Evolutionary conservation across 202 grass and related monocot species (phyloP).

Genomic region (Digitaria exilis): DNA sequence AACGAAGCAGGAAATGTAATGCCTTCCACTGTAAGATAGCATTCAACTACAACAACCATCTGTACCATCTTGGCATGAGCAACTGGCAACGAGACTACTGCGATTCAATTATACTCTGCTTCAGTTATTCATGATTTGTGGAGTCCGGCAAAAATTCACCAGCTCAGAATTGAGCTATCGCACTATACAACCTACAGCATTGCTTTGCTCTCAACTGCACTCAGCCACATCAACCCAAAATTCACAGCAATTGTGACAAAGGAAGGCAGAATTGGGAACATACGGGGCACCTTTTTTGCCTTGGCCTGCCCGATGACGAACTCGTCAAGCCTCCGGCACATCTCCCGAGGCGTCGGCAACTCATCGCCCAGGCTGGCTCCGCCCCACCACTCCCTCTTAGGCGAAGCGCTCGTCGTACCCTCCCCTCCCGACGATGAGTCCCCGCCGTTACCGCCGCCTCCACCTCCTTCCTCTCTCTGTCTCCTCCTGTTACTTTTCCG

Average conservation of each 20-base stretch:
- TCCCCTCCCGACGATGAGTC: constrained; percentile 53
- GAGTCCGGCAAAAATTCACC: constrained; percentile 18
- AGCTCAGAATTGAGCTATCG: background rate
- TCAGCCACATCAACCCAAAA: background rate
- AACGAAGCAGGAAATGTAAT: background rate
- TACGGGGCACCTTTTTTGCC: constrained; percentile 80
- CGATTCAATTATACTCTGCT: constrained; percentile 4
- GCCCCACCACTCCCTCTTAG: constrained; percentile 80
- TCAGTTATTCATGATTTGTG: background rate
- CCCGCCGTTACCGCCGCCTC: constrained; percentile 40
- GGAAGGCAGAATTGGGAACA: constrained; percentile 20
- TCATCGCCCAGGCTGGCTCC: constrained; percentile 79
- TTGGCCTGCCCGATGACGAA: constrained; percentile 92
- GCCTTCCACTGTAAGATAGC: background rate
- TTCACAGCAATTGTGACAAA: constrained; percentile 7
- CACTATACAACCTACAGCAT: constrained; percentile 1
- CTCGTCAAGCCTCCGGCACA: constrained; percentile 80
- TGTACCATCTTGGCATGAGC: background rate
- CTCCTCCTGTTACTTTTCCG: constrained; percentile 46
- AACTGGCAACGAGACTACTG: background rate
- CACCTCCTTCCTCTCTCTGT: constrained; percentile 52
- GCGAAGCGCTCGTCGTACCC: constrained; percentile 55
- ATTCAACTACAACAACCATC: background rate
- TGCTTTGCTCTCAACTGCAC: background rate
- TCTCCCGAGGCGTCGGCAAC: constrained; percentile 93